Conservation (phyloP, 1,139 yeast genomes). For the Taphrina communis region DNA sequence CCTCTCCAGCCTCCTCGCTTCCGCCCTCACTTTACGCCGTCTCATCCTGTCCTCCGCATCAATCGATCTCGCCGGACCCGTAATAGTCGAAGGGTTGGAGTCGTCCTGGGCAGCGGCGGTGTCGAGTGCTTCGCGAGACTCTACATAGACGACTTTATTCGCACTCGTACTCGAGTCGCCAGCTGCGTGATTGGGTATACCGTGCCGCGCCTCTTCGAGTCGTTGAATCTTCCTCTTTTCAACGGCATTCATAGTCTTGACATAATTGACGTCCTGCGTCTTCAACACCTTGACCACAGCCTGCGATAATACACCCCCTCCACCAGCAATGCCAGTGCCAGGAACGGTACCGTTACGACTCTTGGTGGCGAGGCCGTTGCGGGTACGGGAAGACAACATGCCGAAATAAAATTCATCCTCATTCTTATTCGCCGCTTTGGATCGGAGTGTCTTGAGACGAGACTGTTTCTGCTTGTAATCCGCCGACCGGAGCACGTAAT, state of each 20-base stretch:
- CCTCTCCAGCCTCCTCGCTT: conserved; percentile 13
- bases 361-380: conserved; percentile 69
- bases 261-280: conserved; percentile 86
- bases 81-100: conserved; percentile 58
- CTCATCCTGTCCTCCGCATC: background rate
- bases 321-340: conserved; percentile 55
- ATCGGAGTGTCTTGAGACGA: conserved; percentile 73
- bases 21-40: conserved; percentile 14
- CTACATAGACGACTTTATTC: conserved; percentile 1
- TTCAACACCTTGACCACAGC: conserved; percentile 83
- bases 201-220: conserved; percentile 58
- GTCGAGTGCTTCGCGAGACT: background rate
- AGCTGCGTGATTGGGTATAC: conserved; percentile 35
- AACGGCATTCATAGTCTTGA: conserved; percentile 73
- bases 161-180: conserved; percentile 51
- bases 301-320: conserved; percentile 55
- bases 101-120: background rate
- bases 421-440: conserved; percentile 74
- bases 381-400: conserved; percentile 75
- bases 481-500: conserved; percentile 83
- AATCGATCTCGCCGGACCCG: conserved; percentile 50
- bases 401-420: conserved; percentile 96
- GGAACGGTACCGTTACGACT: too few relatives aligned
- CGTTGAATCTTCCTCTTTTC: conserved; percentile 71
- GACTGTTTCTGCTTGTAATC: conserved; percentile 90